Base-by-base conservation (phyloP, 148 eudicot genomes). In the Fagopyrum esculentum region DNA sequence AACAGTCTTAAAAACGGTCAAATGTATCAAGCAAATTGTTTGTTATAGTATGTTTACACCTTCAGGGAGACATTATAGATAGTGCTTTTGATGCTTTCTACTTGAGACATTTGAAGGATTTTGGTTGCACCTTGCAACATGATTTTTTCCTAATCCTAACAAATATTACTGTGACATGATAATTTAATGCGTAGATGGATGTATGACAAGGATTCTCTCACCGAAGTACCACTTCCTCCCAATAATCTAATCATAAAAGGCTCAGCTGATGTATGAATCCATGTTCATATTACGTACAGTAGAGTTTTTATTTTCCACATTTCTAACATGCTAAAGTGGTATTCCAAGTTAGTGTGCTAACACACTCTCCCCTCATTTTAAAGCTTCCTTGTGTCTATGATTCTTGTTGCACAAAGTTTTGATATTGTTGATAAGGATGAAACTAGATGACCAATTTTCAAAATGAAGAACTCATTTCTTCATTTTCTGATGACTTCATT, bases 341-440 rank as follows among this genome's bases (percentile, higher is more conserved):
- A 22, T 64, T 30, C 45, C 46, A 4, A 8, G 70, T 12, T 13
- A 29, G 6, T 30, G 1, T 35, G 9, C 15, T 63, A 63, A 64
- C 45, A 64, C 70, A 64, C 40, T 63, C 40, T 40, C 70, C 30
- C 3, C 17, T 13, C n/a, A 64, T 64, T 35, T 5, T 78, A 80
- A 90, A 95, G 97, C 86, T 90, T 73, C 92, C 96, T 71, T 77
- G 83, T 78, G 88, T 75, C 16, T 92, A 83, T 46, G 92, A 90
- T 81, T 84, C 90, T 61, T 90, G 92, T 87, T 90, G 26, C 26
- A 22, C 26, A 22, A 0, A 22, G 26, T 22, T 22, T 22, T 22
- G 26, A 22, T 22, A 22, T 22, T 22, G 26, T 22, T 22, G 26
- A 22, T 22, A 22, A 22, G 26, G 26, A 22, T 22, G 26, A 22